A percentile compares a stretch with the other conserved stretches of the same genome.
phyloP scores from a whole-genome alignment of 192 early-diverging fungal genomes.

The Piromyces sp. region DNA sequence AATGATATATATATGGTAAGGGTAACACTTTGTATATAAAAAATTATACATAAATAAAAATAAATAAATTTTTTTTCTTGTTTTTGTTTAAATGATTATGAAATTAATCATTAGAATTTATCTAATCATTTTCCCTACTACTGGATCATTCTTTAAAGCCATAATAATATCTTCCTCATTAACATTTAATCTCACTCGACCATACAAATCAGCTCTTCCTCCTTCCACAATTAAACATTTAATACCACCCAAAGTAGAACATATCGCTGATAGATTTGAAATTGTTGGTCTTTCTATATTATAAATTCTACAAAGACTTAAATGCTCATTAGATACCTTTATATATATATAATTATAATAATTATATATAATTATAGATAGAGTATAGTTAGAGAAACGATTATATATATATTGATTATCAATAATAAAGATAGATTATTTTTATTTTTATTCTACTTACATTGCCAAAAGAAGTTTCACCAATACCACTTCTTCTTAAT shows the following conservation, averaged over 20 bases:
- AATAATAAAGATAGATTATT: too few species aligned
- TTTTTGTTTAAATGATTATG: too few species aligned
- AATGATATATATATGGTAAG: too few species aligned
- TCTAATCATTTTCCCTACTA: neutral
- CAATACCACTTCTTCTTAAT: slow-evolving; percentile 42
- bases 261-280: slow-evolving; percentile 41
- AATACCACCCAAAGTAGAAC: slow-evolving; percentile 38
- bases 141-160: slow-evolving; percentile 21
- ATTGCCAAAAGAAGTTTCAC: slow-evolving; percentile 56
- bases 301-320: slow-evolving; percentile 48
- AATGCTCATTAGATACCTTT: slow-evolving; percentile 32
- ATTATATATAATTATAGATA: too few species aligned
- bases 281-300: slow-evolving; percentile 34
- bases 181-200: slow-evolving; percentile 44
- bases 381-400: too few species aligned
- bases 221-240: slow-evolving; percentile 43
- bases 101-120: too few species aligned
- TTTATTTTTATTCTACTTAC: too few species aligned
- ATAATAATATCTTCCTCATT: slow-evolving; percentile 63
- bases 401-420: too few species aligned
- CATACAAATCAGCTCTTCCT: slow-evolving; percentile 41
- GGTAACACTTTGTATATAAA: too few species aligned
- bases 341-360: neutral
- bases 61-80: too few species aligned
- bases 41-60: neutral